A percentile compares a stretch with the other conserved stretches of the same genome.
Evolutionary conservation across 345 rosid genomes (phyloP).

Genomic region (Garcia nutans): DNA sequence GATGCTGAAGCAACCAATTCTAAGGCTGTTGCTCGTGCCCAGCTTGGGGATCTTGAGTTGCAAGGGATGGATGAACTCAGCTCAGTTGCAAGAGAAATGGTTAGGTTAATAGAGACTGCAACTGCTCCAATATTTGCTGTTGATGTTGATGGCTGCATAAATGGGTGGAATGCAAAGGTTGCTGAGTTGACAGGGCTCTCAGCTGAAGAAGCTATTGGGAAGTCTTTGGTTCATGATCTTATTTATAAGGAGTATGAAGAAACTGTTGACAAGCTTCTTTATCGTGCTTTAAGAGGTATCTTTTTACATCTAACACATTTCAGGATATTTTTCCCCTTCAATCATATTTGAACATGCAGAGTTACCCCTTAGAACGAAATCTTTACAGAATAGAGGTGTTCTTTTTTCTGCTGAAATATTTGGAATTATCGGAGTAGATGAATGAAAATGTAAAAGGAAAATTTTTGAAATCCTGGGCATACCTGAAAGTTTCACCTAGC

Average conservation of each 20-base stretch:
- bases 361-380: slow-evolving; percentile 4
- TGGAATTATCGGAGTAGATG: background rate
- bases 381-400: background rate
- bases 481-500: background rate
- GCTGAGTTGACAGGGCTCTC: slow-evolving; percentile 87
- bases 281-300: slow-evolving; percentile 75
- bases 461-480: background rate
- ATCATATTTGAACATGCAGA: slow-evolving; percentile 10
- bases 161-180: slow-evolving; percentile 96
- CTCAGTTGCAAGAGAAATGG: slow-evolving; percentile 99
- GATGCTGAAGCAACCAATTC: slow-evolving; percentile 74
- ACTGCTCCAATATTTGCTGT: slow-evolving; percentile 98
- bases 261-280: slow-evolving; percentile 70
- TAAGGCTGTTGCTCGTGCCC: slow-evolving; percentile 55
- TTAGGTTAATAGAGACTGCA: slow-evolving; percentile 93
- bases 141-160: slow-evolving; percentile 71
- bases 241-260: slow-evolving; percentile 73
- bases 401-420: background rate
- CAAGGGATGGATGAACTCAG: slow-evolving; percentile 90
- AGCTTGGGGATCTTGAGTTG: slow-evolving; percentile 52
- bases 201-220: slow-evolving; percentile 94
- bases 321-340: background rate
- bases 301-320: slow-evolving; percentile 12
- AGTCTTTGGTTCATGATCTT: slow-evolving; percentile 81
- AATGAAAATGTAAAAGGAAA: background rate